phyloP scores from a whole-genome alignment of 2,329 filamentous ascomycete species.

The Lachnellula cervina region DNA sequence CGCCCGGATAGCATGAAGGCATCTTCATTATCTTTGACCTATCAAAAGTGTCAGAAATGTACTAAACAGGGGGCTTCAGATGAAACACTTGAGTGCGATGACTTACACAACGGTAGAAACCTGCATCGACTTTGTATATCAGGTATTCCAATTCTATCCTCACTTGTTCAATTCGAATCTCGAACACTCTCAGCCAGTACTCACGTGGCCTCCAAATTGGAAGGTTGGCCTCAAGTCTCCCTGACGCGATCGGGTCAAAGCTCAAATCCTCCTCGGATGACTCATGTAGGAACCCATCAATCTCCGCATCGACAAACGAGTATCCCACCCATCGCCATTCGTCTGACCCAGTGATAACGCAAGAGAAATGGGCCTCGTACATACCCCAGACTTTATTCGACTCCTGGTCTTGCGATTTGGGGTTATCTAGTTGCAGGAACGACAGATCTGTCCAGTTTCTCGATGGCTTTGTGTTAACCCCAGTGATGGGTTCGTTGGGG shows the following conservation, averaged over 20 bases:
- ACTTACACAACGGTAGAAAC: constrained; percentile 5
- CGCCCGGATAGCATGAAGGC: not conserved
- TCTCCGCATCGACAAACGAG: constrained; percentile 5
- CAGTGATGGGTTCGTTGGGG: not conserved
- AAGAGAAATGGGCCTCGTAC: constrained; percentile 6
- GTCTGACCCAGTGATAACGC: constrained; percentile 3
- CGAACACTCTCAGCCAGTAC: constrained; percentile 6
- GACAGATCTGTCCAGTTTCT: constrained; percentile 4
- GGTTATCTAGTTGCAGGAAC: not conserved
- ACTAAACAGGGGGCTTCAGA: too few relatives aligned
- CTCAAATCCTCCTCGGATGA: not conserved
- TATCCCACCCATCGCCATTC: constrained; percentile 7
- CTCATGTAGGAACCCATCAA: not conserved
- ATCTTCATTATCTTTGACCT: too few relatives aligned
- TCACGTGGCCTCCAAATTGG: constrained; percentile 7
- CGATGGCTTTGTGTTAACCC: not conserved
- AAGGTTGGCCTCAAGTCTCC: not conserved
- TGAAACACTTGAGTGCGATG: not conserved
- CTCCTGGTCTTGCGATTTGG: too few relatives aligned
- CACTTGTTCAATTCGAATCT: constrained; percentile 5
- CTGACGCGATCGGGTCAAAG: not conserved
- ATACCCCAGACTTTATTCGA: not conserved
- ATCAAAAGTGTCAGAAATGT: not conserved
- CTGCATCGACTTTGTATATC: not conserved
- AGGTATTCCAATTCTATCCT: constrained; percentile 5